Evolutionary conservation across 2,329 filamentous ascomycete species (phyloP), one percentile per base, ranked within the genome.

Genomic region (Sphaerulina musiva): DNA sequence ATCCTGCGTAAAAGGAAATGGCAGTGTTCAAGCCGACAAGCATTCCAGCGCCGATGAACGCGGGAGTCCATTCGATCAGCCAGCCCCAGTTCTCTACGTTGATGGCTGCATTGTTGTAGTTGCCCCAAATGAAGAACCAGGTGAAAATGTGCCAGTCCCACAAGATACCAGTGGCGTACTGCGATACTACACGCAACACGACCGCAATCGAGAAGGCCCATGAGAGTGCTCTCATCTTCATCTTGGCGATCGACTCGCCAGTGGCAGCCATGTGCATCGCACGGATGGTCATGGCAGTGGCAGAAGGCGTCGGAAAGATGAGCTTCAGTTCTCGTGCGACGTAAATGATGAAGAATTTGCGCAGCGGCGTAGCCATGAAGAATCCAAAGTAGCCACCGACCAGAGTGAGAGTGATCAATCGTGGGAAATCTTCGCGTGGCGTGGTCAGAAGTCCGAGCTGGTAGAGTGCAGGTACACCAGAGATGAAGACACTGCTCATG

Each of bases 311-410:
- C 1, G 81, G 81, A 68, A 83, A 84, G 53, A 83, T 74, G 43
- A 84, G 73, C 53, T 76, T 77, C 32, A 83, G 70, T 68, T 84
- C 80, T 8, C 80, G 74, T 2, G 80, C 80, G 10, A 84, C 80
- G 55, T 83, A 80, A 66, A 85, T 79, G 67, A 86, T 79, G 72
- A 85, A 86, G 72, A 86, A 85, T 64, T 83, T 84, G 54, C 83
- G 80, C 23, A 65, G 46, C 39, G 50, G 55, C 10, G 55, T 44
- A n/a, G 47, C 53, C 32, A 50, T 59, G 59, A 82, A 82, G 56
- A 84, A 76, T 3, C 83, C 83, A 66, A 84, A 84, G 70, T 83
- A 83, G 8, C 78, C 80, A 55, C 80, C 80, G 46, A 83, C 78
- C 42, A 82, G 73, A 2, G 81, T 84, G 58, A 85, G 74, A 29